These are phyloP conservation scores for Alectoria sarmentosa DNA, from an alignment of 495 filamentous ascomycete species.

Conservation along the genomic window DNA sequence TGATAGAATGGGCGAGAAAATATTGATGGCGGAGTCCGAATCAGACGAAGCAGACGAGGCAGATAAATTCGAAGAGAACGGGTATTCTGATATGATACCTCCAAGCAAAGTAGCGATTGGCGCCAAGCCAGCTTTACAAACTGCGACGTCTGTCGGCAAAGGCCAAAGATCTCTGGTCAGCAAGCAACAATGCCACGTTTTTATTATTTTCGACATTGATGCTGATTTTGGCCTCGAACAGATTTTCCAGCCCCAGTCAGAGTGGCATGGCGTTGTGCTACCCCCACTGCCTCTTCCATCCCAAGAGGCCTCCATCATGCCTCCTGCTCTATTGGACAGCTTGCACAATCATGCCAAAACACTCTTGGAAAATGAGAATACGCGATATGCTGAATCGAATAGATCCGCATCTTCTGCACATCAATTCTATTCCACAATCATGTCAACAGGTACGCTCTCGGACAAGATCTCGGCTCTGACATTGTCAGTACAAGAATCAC, in stretches of 20 bases:
- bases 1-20: constrained; percentile 37
- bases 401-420: constrained; percentile 66
- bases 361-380: constrained; percentile 67
- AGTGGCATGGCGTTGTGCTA: constrained; percentile 66
- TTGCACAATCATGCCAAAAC: constrained; percentile 67
- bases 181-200: not conserved
- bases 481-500: constrained; percentile 89
- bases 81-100: constrained; percentile 12
- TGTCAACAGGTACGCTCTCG: constrained; percentile 90
- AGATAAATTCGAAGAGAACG: constrained; percentile 25
- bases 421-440: constrained; percentile 92
- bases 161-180: constrained; percentile 1
- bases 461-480: constrained; percentile 96
- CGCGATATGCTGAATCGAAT: constrained; percentile 50
- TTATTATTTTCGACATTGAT: not conserved
- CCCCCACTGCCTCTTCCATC: constrained; percentile 44
- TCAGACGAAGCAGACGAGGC: constrained; percentile 29
- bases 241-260: constrained; percentile 7
- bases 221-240: not conserved
- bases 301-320: constrained; percentile 42
- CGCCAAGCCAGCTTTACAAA: not conserved
- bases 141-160: not conserved
- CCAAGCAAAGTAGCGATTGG: not conserved
- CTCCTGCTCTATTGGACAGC: constrained; percentile 56
- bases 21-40: constrained; percentile 31